Conservation (phyloP, 2,329 filamentous ascomycete genomes). For the Talaromyces verruculosus region DNA sequence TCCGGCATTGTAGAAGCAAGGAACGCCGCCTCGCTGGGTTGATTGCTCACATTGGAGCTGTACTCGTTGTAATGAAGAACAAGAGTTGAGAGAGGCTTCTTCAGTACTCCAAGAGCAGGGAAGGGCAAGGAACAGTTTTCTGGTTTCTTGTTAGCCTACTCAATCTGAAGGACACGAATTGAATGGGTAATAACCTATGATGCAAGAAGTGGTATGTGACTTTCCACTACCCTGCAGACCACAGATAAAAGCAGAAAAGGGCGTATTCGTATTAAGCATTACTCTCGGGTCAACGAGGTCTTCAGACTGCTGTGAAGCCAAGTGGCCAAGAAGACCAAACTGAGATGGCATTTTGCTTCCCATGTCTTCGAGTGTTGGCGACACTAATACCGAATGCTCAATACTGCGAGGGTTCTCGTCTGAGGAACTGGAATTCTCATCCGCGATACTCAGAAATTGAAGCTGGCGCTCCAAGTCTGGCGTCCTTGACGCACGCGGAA, state of each 20-base stretch:
- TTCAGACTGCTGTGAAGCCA: slow-evolving; percentile 17
- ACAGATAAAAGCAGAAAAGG: slow-evolving; percentile 54
- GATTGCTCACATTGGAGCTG: slow-evolving; percentile 36
- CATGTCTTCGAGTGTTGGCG: slow-evolving; percentile 19
- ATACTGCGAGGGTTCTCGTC: slow-evolving; percentile 15
- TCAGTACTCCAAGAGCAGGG: slow-evolving; percentile 43
- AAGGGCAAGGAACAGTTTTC: slow-evolving; percentile 22
- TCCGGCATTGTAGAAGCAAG: slow-evolving; percentile 22
- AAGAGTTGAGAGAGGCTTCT: slow-evolving; percentile 52
- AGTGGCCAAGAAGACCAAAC: slow-evolving; percentile 21
- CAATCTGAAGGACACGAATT: too few species aligned
- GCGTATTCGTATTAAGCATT: slow-evolving; percentile 22
- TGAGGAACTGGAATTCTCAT: slow-evolving; percentile 1
- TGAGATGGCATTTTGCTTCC: slow-evolving; percentile 20
- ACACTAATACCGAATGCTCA: slow-evolving; percentile 20
- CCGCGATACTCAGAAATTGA: slow-evolving; percentile 19
- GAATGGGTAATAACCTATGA: slow-evolving; percentile 48
- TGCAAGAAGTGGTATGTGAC: slow-evolving; percentile 59
- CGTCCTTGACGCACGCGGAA: not conserved
- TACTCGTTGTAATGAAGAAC: slow-evolving; percentile 59
- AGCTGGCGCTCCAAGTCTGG: slow-evolving; percentile 19
- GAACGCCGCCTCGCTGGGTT: slow-evolving; percentile 54
- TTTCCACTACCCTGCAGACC: slow-evolving; percentile 64
- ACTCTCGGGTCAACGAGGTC: slow-evolving; percentile 20
- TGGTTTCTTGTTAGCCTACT: not conserved